Evolutionary conservation across 2,329 filamentous ascomycete genomes (phyloP), one percentile per base, ranked within the genome.

Genomic region (Nigrospora sphaerica): DNA sequence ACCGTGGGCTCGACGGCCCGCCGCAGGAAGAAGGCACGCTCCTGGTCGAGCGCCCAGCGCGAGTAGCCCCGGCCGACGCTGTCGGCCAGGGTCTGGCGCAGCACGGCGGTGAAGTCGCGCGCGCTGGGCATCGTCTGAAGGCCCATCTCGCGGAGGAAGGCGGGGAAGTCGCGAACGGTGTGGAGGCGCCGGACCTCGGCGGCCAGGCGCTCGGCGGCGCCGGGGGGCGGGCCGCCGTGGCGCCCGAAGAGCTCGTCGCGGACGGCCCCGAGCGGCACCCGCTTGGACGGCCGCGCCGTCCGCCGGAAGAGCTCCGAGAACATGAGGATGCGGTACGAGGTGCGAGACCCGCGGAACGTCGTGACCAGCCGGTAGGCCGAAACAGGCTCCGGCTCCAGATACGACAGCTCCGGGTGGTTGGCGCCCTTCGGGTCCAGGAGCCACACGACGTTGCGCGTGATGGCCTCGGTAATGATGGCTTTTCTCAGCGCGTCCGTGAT

Each of bases 301-400:
- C 59, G 66, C 11, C 68, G 68, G 57, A 77, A 77, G 13, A 77
- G 62, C 46, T 73, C 71, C 11, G 70, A 67, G 59, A 78, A 75
- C 73, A 77, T 77, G 23, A 77, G 62, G 4, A 76, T 65, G 2
- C 71, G 67, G 54, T 77, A 77, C 0, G 70, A 73, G 1, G 70
- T 74, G 28, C 59, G 62, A 17, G 64, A 68, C 13, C 68, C 72
- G 13, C 66, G 55, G 53, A 74, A 77, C 0, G 71, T 76, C 51
- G 66, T 66, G 39, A 62, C 49, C 1, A 77, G 63, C 11, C 73
- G 71, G 52, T 77, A 75, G 1, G 61, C 47, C 2, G 71, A 75
- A 14, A 70, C 51, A 0, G 52, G 49, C 19, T 64, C 57, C 1
- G 64, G 55, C 49, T 77, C 73, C 4, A 75, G 52, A 52, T 72